Evolutionary conservation across 352 stramenopile species (phyloP).

Genomic region (Phytophthora cactorum): DNA sequence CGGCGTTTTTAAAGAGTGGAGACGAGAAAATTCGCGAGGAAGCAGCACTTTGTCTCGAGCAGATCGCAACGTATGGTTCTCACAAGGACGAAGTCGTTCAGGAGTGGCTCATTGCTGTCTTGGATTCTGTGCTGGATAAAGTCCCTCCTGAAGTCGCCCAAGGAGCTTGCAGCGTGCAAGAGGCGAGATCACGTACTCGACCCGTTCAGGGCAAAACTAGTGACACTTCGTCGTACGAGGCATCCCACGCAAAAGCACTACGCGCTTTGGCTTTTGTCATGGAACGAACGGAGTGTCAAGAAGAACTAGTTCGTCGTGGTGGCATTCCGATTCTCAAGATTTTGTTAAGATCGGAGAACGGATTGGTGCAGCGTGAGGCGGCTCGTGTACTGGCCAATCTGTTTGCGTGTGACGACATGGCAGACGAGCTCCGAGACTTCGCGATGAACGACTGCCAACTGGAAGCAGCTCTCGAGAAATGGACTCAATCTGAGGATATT

Average conservation of each 20-base stretch:
- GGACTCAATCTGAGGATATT: slow-evolving; percentile 53
- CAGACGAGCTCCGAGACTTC: slow-evolving; percentile 42
- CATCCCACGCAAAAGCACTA: slow-evolving; percentile 64
- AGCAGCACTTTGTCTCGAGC: slow-evolving; percentile 63
- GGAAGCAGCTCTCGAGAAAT: slow-evolving; percentile 45
- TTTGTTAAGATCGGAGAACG: slow-evolving; percentile 49
- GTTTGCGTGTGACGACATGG: slow-evolving; percentile 61
- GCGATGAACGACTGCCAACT: slow-evolving; percentile 46
- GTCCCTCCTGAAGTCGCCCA: slow-evolving; percentile 52
- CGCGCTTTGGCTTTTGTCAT: slow-evolving; percentile 69
- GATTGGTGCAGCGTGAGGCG: slow-evolving; percentile 60
- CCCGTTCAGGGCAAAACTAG: slow-evolving; percentile 48
- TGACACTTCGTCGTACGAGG: slow-evolving; percentile 39
- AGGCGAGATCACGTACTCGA: slow-evolving; percentile 62
- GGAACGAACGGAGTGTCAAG: slow-evolving; percentile 59
- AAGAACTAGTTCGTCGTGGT: slow-evolving; percentile 54
- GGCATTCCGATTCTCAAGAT: slow-evolving; percentile 64
- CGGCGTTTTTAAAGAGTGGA: slow-evolving; percentile 59
- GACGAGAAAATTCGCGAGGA: slow-evolving; percentile 53
- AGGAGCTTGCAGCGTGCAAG: slow-evolving; percentile 63
- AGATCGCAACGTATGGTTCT: slow-evolving; percentile 47
- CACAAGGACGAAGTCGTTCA: slow-evolving; percentile 71
- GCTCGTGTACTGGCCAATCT: slow-evolving; percentile 73
- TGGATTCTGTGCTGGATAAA: slow-evolving; percentile 68
- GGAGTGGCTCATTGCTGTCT: slow-evolving; percentile 77